These are phyloP conservation scores for Globisporangium paddicum DNA, from an alignment of 352 stramenopile species.

Conservation along the genomic window DNA sequence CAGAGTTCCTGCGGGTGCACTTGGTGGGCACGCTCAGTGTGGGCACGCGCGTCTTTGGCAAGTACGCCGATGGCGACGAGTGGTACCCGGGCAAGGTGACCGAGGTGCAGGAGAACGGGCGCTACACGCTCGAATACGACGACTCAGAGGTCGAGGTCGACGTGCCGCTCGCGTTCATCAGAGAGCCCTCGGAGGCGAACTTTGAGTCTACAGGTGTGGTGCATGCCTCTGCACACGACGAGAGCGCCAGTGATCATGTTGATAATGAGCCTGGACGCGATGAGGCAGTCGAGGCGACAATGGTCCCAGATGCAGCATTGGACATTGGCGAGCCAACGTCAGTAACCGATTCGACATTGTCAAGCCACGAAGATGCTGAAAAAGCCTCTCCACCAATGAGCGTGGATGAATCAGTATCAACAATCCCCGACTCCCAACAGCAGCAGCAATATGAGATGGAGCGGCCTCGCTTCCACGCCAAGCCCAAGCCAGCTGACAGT, in stretches of 20 bases:
- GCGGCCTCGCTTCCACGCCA: conserved; percentile 11
- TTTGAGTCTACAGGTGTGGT: not conserved
- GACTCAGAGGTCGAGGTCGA: conserved; percentile 67
- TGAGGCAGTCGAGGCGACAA: not conserved
- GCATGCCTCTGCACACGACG: not conserved
- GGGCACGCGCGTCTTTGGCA: conserved; percentile 62
- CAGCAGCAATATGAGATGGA: conserved; percentile 4
- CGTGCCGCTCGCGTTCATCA: conserved; percentile 49
- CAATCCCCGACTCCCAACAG: not conserved
- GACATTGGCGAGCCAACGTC: not conserved
- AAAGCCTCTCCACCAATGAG: not conserved
- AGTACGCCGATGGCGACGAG: conserved; percentile 63
- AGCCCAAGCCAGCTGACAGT: not conserved
- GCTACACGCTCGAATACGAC: conserved; percentile 78
- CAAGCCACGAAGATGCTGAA: not conserved
- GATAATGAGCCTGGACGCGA: too few species aligned
- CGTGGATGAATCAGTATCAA: not conserved
- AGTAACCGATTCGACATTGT: not conserved
- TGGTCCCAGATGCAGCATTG: not conserved
- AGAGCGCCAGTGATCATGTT: not conserved
- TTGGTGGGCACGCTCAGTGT: conserved; percentile 62
- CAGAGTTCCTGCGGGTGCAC: conserved; percentile 45
- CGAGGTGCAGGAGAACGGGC: conserved; percentile 54
- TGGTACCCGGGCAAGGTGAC: conserved; percentile 63
- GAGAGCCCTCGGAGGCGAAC: conserved; percentile 21